Percentiles rank a stretch among this genome's conserved stretches.
Evolutionary conservation across 2,329 filamentous ascomycete genomes (phyloP).

Genomic region (Alternaria hordeiaustralica): DNA sequence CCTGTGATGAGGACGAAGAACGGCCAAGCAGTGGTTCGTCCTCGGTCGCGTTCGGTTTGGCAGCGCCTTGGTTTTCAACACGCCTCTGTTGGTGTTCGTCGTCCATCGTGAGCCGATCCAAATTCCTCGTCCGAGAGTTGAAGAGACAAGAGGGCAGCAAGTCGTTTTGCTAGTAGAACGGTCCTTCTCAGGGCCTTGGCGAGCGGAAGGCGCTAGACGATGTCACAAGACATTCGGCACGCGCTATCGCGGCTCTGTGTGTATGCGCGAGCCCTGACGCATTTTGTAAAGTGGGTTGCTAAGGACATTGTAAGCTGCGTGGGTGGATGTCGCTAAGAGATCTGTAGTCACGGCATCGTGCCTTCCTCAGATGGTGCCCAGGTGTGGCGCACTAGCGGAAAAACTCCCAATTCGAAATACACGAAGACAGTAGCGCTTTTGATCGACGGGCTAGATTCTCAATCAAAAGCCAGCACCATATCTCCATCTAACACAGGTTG

Average conservation of each 20-base stretch:
- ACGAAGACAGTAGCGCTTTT: not conserved
- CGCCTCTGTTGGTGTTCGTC: not conserved
- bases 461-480: not conserved
- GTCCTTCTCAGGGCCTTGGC: not conserved
- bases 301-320: not conserved
- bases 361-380: not conserved
- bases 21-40: slow-evolving; percentile 36
- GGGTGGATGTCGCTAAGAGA: not conserved
- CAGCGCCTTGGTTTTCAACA: slow-evolving; percentile 7
- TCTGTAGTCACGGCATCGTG: not conserved
- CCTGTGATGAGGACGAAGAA: slow-evolving; percentile 19
- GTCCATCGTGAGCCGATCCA: not conserved
- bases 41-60: slow-evolving; percentile 26
- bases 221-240: slow-evolving; percentile 1
- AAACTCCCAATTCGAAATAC: not conserved
- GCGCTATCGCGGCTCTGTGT: not conserved
- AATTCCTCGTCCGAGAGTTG: not conserved
- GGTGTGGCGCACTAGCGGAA: not conserved
- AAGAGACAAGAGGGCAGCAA: not conserved
- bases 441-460: not conserved
- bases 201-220: not conserved
- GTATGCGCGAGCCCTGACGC: not conserved
- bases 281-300: not conserved
- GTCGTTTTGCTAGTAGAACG: not conserved
- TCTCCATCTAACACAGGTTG: not conserved